Conservation (phyloP, 495 filamentous ascomycete species). For the Neurospora sp. region DNA sequence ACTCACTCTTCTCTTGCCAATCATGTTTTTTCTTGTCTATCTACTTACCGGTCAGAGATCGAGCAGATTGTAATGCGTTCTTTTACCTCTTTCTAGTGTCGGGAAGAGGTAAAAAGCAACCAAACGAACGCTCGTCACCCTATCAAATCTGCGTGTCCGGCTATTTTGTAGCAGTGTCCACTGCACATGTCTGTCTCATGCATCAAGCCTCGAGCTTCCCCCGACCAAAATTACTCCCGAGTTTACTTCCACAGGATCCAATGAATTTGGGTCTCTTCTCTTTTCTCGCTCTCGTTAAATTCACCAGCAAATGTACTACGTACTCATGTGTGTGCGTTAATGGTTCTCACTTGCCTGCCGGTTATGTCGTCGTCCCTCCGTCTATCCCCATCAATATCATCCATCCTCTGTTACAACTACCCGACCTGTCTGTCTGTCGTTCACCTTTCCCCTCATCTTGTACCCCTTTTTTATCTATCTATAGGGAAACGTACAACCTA, state of each 20-base stretch:
- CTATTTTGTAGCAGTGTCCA: background rate
- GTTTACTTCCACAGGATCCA: background rate
- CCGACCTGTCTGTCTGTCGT: background rate
- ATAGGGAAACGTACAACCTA: background rate
- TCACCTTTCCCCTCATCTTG: background rate
- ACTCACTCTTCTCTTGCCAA: background rate
- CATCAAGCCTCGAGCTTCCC: background rate
- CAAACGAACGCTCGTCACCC: background rate
- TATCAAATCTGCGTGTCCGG: background rate
- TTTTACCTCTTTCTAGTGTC: background rate
- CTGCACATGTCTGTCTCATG: background rate
- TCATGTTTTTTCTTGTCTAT: background rate
- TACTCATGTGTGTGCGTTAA: background rate
- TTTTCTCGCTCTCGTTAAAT: background rate
- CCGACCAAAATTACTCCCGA: background rate
- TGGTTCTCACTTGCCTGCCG: background rate
- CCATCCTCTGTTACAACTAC: background rate
- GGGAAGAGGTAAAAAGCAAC: background rate
- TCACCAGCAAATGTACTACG: background rate
- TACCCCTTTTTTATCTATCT: background rate
- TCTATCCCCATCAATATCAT: background rate
- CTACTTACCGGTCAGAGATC: background rate
- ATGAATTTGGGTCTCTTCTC: background rate
- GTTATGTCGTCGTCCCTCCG: background rate
- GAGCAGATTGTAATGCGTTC: background rate